Base-by-base conservation (phyloP, 345 rosid genomes). In the Raphanus sativus region DNA sequence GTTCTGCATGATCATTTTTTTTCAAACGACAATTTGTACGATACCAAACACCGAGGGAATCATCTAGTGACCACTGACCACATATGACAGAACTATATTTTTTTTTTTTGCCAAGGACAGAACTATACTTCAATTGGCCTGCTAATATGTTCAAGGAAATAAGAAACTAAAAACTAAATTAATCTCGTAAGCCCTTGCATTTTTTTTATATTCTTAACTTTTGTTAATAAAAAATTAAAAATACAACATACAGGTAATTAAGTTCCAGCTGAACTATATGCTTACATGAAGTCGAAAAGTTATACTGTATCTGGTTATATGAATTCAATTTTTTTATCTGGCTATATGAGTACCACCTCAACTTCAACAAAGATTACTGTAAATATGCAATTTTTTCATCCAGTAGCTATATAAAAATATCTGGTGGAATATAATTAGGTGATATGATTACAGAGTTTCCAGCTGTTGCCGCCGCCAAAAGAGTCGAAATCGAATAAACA, bases 391-490 rank as follows among this genome's bases (percentile, higher is more conserved):
- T 0, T 4, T 63, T 16, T 33, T 63, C 42, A 63, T 45, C 28
- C 3, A 8, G 17, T 65, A 52, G 64, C 15, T 24, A 24, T 3
- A 26, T 4, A 4, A 10, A 11, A 65, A 25, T 5, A 65, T 24
- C 2, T 75, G 62, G 54, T 69, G 69, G 80, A 61, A 70, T 77
- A 70, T 30, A 65, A 17, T 77, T 56, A 64, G 80, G 76, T 77
- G 48, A 63, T 56, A 55, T 56, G 62, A 70, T 64, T 40, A 64
- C 60, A 56, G 2, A 70, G 6, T 64, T 62, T 17, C 60, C 70
- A 77, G 80, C 76, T 77, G 71, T 77, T 64, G 45, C 71, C 6
- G 76, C 75, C 61, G 67, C 81, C 76, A 77, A 70, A 77, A 64
- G 67, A 55, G 73, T 75, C 33, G 70, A 62, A 10, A 50, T 77